Base-by-base conservation (phyloP, 192 early-diverging fungal genomes). In the Diversispora epigaea region DNA sequence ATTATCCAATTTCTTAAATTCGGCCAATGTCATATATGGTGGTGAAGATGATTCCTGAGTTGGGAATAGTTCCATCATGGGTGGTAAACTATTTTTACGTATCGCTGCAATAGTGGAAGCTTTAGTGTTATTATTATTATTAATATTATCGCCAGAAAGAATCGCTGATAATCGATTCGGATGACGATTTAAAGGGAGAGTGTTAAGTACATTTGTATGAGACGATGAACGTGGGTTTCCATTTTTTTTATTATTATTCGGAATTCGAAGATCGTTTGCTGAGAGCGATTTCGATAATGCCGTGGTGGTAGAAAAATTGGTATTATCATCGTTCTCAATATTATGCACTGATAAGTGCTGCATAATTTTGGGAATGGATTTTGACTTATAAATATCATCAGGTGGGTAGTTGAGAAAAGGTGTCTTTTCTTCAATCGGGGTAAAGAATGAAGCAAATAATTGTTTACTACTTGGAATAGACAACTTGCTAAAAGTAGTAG, bases 11-110 rank as follows among this genome's bases (percentile, higher is more conserved):
- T 65, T 65, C 15, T 78, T 56, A 47, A 83, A 83, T 54, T 83
- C 81, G 4, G 81, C 81, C 41, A 83, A 65, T 0, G 81, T 83
- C 43, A 83, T 49, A 60, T 77, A 83, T 77, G n/a, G 77, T 79
- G 4, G 76, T 76, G 17, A 56, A 66, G 2, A 77, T 75, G 14
- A 76, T 32, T 52, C 79, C 75, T 50, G 19, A 40, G 19, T 45
- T 54, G 6, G 2, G 52, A 69, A 69, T 14, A 69, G 25, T 40
- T 69, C 47, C 45, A 50, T 50, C 0, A 50, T 43, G 22, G 25
- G 68, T 54, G 47, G 68, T 41, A 69, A 54, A 69, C 68, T 69
- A 47, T 69, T 19, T 11, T 69, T 69, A 69, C 68, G 68, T 15
- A 5, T 22, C 2, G 47, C 8, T 6, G 12, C 15, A 25, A 69